A percentile compares a stretch with the other conserved stretches of the same genome.
Evolutionary conservation across 192 early-diverging fungal genomes (phyloP).

Genomic region (Gigaspora rosea): DNA sequence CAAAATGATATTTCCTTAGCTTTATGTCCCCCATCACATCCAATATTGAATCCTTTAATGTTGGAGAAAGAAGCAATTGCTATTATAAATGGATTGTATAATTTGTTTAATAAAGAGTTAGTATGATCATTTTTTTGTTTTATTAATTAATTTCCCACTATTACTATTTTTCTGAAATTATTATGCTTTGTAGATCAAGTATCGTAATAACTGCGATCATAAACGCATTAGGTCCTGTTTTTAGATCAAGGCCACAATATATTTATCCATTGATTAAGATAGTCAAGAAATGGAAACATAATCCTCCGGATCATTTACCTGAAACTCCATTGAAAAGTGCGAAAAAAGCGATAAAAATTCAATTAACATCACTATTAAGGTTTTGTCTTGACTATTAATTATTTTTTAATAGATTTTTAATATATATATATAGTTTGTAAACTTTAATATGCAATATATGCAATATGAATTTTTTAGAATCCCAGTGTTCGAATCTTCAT

Average conservation of each 20-base stretch:
- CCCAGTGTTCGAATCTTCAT: background rate
- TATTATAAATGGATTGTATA: conserved; percentile 35
- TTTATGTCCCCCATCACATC: conserved; percentile 39
- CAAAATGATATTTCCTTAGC: conserved; percentile 40
- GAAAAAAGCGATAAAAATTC: conserved; percentile 37
- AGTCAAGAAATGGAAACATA: conserved; percentile 34
- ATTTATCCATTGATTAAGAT: conserved; percentile 25
- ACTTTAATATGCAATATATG: background rate
- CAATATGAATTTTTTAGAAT: conserved; percentile 3
- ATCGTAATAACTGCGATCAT: conserved; percentile 43
- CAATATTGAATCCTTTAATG: conserved; percentile 33
- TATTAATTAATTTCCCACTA: background rate
- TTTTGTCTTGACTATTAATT: background rate
- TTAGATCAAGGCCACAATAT: conserved; percentile 40
- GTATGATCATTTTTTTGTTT: background rate
- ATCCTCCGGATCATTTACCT: conserved; percentile 16
- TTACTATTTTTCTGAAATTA: background rate
- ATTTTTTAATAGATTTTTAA: background rate
- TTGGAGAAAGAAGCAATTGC: conserved; percentile 37
- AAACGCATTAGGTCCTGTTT: conserved; percentile 37
- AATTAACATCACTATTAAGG: conserved; percentile 42
- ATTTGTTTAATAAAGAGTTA: conserved; percentile 23
- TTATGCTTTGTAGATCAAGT: conserved; percentile 25
- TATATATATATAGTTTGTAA: background rate
- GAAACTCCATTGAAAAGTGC: conserved; percentile 36